These are phyloP conservation scores for Porcisia deanei DNA, from an alignment of 208 protist species.

Conservation along the genomic window DNA sequence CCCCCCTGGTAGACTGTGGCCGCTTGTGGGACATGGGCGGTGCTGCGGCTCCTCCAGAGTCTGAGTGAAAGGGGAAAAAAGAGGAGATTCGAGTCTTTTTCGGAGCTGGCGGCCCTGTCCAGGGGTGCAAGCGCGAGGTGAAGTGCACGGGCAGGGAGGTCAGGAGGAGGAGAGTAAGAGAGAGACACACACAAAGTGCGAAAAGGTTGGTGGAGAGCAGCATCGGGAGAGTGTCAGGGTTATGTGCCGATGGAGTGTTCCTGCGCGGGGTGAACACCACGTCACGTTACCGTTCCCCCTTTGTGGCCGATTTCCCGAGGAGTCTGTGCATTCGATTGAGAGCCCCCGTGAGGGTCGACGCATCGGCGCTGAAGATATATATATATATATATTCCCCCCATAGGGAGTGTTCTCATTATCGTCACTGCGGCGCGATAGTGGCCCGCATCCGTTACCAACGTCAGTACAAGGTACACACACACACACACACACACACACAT, in stretches of 20 bases:
- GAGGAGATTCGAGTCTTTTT: background rate
- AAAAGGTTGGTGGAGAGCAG: background rate
- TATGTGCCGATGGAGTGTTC: background rate
- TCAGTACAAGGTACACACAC: background rate
- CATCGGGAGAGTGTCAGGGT: background rate
- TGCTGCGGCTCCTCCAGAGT: background rate
- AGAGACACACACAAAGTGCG: background rate
- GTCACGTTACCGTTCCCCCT: background rate
- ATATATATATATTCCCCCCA: background rate
- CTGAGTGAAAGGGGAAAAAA: background rate
- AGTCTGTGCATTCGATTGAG: no score
- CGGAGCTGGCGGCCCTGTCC: background rate
- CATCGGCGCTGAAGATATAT: background rate
- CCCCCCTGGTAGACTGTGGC: conserved; percentile 17
- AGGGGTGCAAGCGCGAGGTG: background rate
- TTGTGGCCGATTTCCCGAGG: background rate
- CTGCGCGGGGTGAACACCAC: background rate
- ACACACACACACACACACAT: conserved; percentile 1
- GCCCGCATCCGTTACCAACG: background rate
- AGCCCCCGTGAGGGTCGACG: background rate
- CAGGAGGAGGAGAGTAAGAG: background rate
- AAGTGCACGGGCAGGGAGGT: background rate
- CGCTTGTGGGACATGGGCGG: conserved; percentile 20
- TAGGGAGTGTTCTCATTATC: background rate
- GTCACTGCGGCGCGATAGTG: background rate